Conservation (phyloP, 345 rosid genomes). For the Pistacia integerrima region DNA sequence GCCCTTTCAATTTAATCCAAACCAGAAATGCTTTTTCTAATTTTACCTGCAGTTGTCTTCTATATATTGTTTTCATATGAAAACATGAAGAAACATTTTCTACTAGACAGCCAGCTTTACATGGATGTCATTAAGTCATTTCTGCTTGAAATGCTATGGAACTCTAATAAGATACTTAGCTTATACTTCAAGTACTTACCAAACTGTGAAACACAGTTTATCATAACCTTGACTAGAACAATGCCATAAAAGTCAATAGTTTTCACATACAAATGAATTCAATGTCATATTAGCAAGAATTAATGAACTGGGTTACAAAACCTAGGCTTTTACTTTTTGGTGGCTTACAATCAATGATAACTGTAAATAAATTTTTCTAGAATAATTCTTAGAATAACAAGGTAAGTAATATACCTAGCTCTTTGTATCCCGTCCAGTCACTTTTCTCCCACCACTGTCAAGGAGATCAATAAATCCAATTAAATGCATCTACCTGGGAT, state of each 20-base stretch:
- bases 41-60: neutral
- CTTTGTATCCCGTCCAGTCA: conserved; percentile 99
- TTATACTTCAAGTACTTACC: neutral
- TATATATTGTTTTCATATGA: neutral
- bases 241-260: neutral
- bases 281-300: neutral
- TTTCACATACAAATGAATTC: neutral
- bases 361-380: neutral
- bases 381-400: conserved; percentile 9
- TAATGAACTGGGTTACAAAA: neutral
- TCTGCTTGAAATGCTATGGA: neutral
- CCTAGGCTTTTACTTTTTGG: neutral
- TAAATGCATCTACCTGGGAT: conserved; percentile 74
- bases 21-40: neutral
- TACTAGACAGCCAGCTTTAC: neutral
- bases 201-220: neutral
- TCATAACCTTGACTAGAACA: neutral
- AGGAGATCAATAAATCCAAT: conserved; percentile 78
- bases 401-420: conserved; percentile 66
- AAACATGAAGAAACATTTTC: neutral
- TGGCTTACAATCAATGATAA: neutral
- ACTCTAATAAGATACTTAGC: neutral
- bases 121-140: neutral
- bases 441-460: conserved; percentile 99
- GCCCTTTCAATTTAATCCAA: neutral